phyloP scores from a whole-genome alignment of 306 rosid genomes.

The Gillenia trifoliata region DNA sequence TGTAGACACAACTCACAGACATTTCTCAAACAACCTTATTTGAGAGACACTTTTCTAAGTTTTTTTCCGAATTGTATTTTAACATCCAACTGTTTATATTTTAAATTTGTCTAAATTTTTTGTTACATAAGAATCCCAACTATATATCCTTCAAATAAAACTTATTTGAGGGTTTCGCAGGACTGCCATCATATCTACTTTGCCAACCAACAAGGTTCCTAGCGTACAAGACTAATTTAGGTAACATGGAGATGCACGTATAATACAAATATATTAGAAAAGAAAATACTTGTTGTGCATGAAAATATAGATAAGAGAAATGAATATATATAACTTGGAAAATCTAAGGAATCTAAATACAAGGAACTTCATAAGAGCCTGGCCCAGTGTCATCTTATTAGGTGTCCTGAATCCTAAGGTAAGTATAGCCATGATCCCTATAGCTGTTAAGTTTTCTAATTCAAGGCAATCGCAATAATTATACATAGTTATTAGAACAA shows the following conservation, averaged over 20 bases:
- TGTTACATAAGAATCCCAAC: too few relatives aligned
- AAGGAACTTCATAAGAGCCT: too few relatives aligned
- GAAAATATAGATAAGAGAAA: neutral
- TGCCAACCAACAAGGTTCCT: neutral
- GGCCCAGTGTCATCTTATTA: neutral
- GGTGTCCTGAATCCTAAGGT: neutral
- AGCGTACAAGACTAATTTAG: neutral
- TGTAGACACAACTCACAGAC: neutral
- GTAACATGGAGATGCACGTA: neutral
- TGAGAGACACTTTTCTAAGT: neutral
- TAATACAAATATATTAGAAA: neutral
- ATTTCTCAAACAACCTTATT: neutral
- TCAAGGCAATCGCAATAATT: too few relatives aligned
- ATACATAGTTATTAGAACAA: too few relatives aligned
- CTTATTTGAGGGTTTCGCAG: too few relatives aligned
- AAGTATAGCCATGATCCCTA: neutral
- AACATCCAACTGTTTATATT: neutral
- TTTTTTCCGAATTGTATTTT: too few relatives aligned
- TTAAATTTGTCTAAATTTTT: too few relatives aligned
- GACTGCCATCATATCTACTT: neutral
- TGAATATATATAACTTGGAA: neutral
- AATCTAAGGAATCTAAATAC: neutral
- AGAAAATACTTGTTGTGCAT: neutral
- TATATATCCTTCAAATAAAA: too few relatives aligned
- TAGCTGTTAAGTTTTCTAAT: neutral